A percentile compares a stretch with the other conserved stretches of the same genome.
phyloP scores from a whole-genome alignment of 148 eudicot genomes.

The Camellia granthamiana region DNA sequence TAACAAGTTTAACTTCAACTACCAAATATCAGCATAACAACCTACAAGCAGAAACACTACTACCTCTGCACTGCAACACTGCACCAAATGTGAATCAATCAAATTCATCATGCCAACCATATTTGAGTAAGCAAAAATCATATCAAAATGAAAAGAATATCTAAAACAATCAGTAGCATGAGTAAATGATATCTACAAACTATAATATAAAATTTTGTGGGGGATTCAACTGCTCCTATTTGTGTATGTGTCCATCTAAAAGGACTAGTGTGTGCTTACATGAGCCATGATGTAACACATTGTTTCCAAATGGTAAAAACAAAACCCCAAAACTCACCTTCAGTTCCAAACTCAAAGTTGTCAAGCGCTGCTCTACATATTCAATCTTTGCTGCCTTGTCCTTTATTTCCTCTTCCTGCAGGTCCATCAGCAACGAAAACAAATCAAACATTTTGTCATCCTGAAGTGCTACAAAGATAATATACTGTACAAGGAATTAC shows the following conservation, averaged over 20 bases:
- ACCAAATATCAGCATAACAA: neutral
- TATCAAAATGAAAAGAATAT: neutral
- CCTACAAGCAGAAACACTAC: neutral
- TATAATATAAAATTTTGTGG: neutral
- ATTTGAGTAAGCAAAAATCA: neutral
- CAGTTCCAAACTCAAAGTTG: constrained; percentile 71
- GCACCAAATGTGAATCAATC: neutral
- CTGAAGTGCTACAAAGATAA: neutral
- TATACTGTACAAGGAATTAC: neutral
- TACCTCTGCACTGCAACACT: neutral
- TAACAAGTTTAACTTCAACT: neutral
- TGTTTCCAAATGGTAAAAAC: neutral
- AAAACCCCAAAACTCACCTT: constrained; percentile 45
- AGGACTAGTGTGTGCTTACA: no score
- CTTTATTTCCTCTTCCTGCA: constrained; percentile 81
- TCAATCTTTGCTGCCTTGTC: constrained; percentile 74
- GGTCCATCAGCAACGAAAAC: constrained; percentile 8
- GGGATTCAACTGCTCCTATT: neutral
- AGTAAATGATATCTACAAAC: neutral
- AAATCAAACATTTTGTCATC: constrained; percentile 6
- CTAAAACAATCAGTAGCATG: neutral
- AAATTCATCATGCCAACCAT: neutral
- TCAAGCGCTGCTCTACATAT: constrained; percentile 73
- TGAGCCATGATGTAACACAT: constrained; percentile 5
- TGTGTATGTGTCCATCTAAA: neutral